These are phyloP conservation scores for Zymoseptoria ardabiliae DNA, from an alignment of 2,329 filamentous ascomycete genomes.

Conservation along the genomic window DNA sequence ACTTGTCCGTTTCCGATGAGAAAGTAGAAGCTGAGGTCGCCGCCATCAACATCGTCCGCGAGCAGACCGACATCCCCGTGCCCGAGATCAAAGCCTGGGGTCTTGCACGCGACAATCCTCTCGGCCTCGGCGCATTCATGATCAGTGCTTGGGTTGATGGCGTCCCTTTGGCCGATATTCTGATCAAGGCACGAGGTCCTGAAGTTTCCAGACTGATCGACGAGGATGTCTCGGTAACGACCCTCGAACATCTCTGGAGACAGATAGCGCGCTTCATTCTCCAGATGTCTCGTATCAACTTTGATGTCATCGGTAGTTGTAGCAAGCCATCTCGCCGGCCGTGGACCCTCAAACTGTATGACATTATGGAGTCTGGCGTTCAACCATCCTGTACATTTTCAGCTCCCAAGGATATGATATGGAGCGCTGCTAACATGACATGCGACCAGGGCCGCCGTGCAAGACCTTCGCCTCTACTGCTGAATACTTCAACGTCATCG, in stretches of 20 bases:
- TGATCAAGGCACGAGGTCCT: neutral
- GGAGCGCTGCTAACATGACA: neutral
- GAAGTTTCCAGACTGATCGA: neutral
- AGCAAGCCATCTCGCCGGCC: neutral
- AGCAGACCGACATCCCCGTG: constrained; percentile 10
- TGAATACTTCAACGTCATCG: constrained; percentile 18
- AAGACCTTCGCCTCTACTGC: constrained; percentile 6
- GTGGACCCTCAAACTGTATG: neutral
- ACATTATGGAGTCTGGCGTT: neutral
- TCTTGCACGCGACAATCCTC: constrained; percentile 5
- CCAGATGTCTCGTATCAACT: constrained; percentile 11
- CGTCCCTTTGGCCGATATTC: neutral
- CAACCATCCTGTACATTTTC: neutral
- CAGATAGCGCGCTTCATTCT: constrained; percentile 10
- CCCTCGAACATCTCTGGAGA: constrained; percentile 2
- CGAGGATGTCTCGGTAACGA: neutral
- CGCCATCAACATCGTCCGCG: constrained; percentile 7
- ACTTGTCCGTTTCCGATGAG: constrained; percentile 8
- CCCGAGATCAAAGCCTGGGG: constrained; percentile 10
- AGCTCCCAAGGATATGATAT: neutral
- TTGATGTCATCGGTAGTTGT: constrained; percentile 10
- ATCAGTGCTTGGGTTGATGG: constrained; percentile 10
- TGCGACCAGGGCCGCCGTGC: constrained; percentile 1
- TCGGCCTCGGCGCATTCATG: constrained; percentile 12
- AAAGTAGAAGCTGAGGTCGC: constrained; percentile 12